Evolutionary conservation across 805 yeast genomes (phyloP).

Genomic region (Pichia kluyveri): DNA sequence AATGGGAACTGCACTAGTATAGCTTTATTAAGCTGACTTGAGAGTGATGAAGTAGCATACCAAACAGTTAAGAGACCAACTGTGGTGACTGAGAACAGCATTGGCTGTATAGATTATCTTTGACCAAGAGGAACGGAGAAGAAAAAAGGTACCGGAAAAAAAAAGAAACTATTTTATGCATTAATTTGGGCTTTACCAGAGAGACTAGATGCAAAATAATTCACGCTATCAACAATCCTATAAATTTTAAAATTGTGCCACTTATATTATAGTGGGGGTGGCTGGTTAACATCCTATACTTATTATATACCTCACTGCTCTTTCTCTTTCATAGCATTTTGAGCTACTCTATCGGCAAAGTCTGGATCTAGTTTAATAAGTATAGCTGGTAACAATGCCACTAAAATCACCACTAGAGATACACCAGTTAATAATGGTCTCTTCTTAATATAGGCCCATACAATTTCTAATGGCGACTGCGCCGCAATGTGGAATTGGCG

Average conservation of each 20-base stretch:
- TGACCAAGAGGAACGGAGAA: too few relatives aligned
- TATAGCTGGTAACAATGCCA: background rate
- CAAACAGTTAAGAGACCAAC: conserved; percentile 25
- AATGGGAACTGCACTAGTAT: conserved; percentile 47
- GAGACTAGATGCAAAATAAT: too few relatives aligned
- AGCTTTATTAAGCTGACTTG: conserved; percentile 54
- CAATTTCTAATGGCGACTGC: background rate
- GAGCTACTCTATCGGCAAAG: background rate
- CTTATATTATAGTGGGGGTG: too few relatives aligned
- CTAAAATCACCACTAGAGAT: background rate
- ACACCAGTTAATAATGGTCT: background rate
- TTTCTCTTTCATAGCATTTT: background rate
- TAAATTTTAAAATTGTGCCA: too few relatives aligned
- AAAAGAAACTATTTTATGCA: too few relatives aligned
- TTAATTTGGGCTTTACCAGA: too few relatives aligned
- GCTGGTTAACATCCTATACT: too few relatives aligned
- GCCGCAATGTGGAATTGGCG: background rate
- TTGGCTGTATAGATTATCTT: too few relatives aligned
- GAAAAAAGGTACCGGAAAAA: too few relatives aligned
- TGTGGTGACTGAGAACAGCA: background rate
- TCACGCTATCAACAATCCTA: too few relatives aligned
- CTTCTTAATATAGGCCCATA: background rate
- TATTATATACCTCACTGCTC: too few relatives aligned
- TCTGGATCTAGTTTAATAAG: background rate
- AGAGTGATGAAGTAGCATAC: conserved; percentile 54